Evolutionary conservation across 2,329 filamentous ascomycete species (phyloP).

Genomic region (Pseudogymnoascus destructans): DNA sequence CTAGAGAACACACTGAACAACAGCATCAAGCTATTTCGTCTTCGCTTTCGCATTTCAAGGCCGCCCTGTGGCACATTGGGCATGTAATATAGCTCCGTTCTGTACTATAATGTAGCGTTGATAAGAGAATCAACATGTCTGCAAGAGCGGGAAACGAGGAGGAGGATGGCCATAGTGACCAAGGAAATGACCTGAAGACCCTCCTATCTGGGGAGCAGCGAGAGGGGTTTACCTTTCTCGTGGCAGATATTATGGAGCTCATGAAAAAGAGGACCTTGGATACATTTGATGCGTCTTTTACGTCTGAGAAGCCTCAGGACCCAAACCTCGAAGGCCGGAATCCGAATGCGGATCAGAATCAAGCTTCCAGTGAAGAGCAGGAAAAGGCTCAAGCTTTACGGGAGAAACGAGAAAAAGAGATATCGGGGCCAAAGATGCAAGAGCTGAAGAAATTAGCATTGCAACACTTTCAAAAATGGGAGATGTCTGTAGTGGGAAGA

Average conservation of each 20-base stretch:
- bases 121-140: background rate
- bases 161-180: constrained; percentile 8
- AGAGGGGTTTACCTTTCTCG: constrained; percentile 37
- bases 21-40: background rate
- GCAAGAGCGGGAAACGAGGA: background rate
- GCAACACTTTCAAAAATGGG: constrained; percentile 69
- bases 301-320: constrained; percentile 21
- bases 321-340: constrained; percentile 27
- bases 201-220: constrained; percentile 24
- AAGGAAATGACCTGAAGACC: constrained; percentile 21
- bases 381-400: constrained; percentile 23
- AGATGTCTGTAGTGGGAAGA: constrained; percentile 53
- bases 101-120: background rate
- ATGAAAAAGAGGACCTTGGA: constrained; percentile 40
- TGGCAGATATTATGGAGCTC: constrained; percentile 39
- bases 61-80: background rate
- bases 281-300: constrained; percentile 34
- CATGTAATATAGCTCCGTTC: background rate
- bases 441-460: constrained; percentile 60
- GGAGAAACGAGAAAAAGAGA: constrained; percentile 33
- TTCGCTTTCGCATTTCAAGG: background rate
- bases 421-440: constrained; percentile 37
- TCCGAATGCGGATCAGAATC: constrained; percentile 24
- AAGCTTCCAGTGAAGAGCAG: constrained; percentile 19
- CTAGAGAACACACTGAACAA: background rate